Base-by-base conservation (phyloP, 2,329 filamentous ascomycete species). In the Paecilomyces sp. region DNA sequence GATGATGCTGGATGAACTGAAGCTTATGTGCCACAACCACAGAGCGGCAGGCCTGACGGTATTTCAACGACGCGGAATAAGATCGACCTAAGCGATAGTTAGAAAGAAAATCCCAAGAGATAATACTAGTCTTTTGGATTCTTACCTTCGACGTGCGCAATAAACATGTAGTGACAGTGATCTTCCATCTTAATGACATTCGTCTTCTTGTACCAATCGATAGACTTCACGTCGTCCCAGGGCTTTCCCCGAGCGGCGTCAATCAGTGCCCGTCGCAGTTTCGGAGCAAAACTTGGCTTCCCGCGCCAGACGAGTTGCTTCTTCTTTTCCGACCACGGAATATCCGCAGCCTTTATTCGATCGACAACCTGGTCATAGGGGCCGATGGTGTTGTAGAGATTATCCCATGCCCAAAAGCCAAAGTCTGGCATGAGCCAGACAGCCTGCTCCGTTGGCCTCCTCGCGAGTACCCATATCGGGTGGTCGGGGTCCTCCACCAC, bases 341-440 rank as follows among this genome's bases (percentile, higher is more conserved):
- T 55, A 57, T 70, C 71, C 1, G 62, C 24, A 12, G 64, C 63
- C 31, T 69, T 61, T 52, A 73, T 69, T 1, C 65, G 64, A 22
- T 72, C 66, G 6, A 75, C 73, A 5, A 76, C 73, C 55, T 75
- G 68, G 55, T 72, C 68, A 54, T 69, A 75, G 0, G 74, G 72
- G 0, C 73, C 74, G 33, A 76, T 72, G 12, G 66, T 64, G 41
- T 73, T 74, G 2, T 67, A 61, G 1, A 62, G 60, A 31, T 74
- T 73, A 11, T 79, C 77, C 79, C 78, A 82, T 3, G 75, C 74
- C 77, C 79, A 83, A 67, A 77, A 81, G 54, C 79, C 80, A 66
- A 82, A 82, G 62, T 82, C 80, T 0, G 80, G 80, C 64, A 82
- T 81, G 15, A 82, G 68, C 80, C 80, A 82, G 41, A 76, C 72